Base-by-base conservation (phyloP, 2,329 filamentous ascomycete species). In the Tolypocladium inflatum region DNA sequence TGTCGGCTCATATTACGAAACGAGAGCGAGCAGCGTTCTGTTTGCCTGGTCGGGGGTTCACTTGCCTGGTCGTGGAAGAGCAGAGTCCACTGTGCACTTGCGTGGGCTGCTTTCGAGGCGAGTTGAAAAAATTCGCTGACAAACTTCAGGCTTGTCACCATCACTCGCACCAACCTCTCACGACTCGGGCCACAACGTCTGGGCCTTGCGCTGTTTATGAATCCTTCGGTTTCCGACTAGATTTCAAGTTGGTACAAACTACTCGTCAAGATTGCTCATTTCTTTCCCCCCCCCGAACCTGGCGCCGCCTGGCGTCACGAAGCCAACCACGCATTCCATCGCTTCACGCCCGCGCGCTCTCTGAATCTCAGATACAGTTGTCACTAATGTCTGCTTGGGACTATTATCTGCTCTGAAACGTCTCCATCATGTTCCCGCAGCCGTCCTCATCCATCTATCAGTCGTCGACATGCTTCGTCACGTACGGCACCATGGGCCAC, bases 381-480 rank as follows among this genome's bases (percentile, higher is more conserved):
- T 51, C 13, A 7, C 2, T 10, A n/a, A 19, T 19, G 10, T 2
- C 48, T 10, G 6, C 1, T 15, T n/a, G 11, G 48, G 9, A 19
- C 30, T n/a, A 1, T 21, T 52, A 5, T 2, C 35, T 52, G n/a
- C 13, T 5, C 11, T 5, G 9, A 17, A 48, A 37, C 42, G 30
- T 56, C 33, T 26, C 10, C 33, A 61, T 30, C 11, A 83, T 83
- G 80, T 70, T 82, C 37, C 71, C 76, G 0, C 72, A 79, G 21
- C 65, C 74, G 15, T 64, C 70, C 2, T 71, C 77, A 2, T 78
- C 77, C 3, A 71, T 81, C 54, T 80, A 83, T 62, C 80, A 82
- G 65, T 68, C 75, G 43, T 76, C 83, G 57, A 94, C 88, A 79
- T 92, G 89, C 71, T 87, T 83, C 71, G 86, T 90, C 62, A 89